phyloP scores from a whole-genome alignment of 441 rosid genomes.

The Eutrema salsugineum region DNA sequence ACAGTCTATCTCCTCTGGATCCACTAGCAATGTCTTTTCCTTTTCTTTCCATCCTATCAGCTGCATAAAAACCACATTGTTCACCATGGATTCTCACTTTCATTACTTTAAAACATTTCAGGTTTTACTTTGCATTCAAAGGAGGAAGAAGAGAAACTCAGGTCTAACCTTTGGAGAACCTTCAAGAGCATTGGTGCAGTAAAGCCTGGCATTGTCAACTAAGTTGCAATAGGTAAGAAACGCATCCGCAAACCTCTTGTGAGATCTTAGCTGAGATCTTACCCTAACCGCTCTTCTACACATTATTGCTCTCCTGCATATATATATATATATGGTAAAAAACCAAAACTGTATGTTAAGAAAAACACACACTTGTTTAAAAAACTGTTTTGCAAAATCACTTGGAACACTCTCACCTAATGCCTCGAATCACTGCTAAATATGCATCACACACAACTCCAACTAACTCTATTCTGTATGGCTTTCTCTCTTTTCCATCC shows the following conservation, averaged over 20 bases:
- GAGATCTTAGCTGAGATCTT: slow-evolving; percentile 83
- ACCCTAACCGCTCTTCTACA: slow-evolving; percentile 92
- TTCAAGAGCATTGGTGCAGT: slow-evolving; percentile 83
- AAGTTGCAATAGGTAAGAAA: slow-evolving; percentile 76
- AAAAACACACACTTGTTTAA: neutral
- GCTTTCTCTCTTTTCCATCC: slow-evolving; percentile 64
- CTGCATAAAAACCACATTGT: slow-evolving; percentile 39
- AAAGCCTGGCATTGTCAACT: slow-evolving; percentile 87
- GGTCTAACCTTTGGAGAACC: slow-evolving; percentile 84
- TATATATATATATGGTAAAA: neutral
- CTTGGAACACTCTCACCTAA: slow-evolving; percentile 48
- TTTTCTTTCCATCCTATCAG: slow-evolving; percentile 98
- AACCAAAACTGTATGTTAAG: neutral
- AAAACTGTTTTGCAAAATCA: neutral
- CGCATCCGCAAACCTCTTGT: slow-evolving; percentile 93
- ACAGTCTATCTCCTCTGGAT: slow-evolving; percentile 84
- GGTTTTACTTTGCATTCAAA: neutral
- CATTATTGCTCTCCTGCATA: slow-evolving; percentile 88
- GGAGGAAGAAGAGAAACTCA: neutral
- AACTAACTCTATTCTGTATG: slow-evolving; percentile 91
- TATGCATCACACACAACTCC: slow-evolving; percentile 97
- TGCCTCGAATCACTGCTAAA: slow-evolving; percentile 88
- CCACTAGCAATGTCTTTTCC: slow-evolving; percentile 86
- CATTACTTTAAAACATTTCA: neutral
- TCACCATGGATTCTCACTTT: slow-evolving; percentile 8